Base-by-base conservation (phyloP, 2,329 filamentous ascomycete genomes). In the Fusarium newnesense region DNA sequence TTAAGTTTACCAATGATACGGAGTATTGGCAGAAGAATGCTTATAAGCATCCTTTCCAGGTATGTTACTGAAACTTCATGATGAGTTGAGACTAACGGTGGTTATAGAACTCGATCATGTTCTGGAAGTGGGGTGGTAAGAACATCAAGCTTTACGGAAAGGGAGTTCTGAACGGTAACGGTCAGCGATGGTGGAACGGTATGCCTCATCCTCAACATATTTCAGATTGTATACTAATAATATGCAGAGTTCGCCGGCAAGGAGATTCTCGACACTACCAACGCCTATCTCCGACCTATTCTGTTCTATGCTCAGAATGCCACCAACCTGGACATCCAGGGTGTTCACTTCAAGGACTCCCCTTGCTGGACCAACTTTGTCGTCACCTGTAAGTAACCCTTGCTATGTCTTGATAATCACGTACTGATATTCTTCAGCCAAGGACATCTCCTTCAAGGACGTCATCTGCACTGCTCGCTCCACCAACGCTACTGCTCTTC, bases 301-400 rank as follows among this genome's bases (percentile, higher is more conserved):
- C 59, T 77, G 19, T 77, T 77, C 61, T 77, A 77, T 46, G 75
- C 75, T 16, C 62, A 77, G 75, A 77, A 77, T 24, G 71, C 73
- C 5, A 75, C 73, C 21, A 60, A 64, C 16, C 62, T 77, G 10
- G 73, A 76, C 15, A 73, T 77, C 34, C 63, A 70, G 15, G 75
- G 75, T 3, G 75, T 77, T 12, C 75, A 77, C 49, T 67, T 77
- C 47, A 77, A 76, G 34, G 75, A 77, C 36, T 77, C 75, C 3
- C 75, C 75, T 0, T 77, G 75, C 60, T 77, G 75, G 75, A 76
- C 67, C 21, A 77, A 69, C 39, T 77, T 77, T 44, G 63, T 77
- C n/a, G 75, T 77, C 5, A 76, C 70, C 4, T 77, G 74, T 76
- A 30, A 65, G 75, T 0, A 21, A 36, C 0, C 1, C n/a, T 9